A percentile compares a stretch with the other conserved stretches of the same genome.
Conservation (phyloP, 306 rosid genomes). For the Albizia julibrissin region DNA sequence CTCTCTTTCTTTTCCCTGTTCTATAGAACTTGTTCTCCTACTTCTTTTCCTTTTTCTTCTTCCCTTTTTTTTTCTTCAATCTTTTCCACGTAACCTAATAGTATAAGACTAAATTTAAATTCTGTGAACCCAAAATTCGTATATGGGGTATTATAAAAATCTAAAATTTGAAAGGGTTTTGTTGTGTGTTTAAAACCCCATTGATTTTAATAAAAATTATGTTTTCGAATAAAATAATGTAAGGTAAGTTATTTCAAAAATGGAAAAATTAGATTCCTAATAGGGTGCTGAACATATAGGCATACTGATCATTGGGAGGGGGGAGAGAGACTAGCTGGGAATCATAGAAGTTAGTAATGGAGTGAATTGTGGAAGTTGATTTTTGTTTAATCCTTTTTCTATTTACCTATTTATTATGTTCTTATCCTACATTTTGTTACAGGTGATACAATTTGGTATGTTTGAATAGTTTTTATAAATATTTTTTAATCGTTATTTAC, state of each 20-base stretch:
- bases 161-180: not conserved
- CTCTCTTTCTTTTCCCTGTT: constrained; percentile 28
- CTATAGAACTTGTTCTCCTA: constrained; percentile 22
- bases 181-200: not conserved
- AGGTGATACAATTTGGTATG: not conserved
- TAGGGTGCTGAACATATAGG: not conserved
- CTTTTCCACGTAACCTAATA: not conserved
- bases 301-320: not conserved
- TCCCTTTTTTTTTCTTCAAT: not conserved
- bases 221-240: not conserved
- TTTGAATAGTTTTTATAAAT: no score
- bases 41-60: not conserved
- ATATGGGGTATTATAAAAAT: not conserved
- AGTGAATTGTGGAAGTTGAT: not conserved
- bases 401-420: not conserved
- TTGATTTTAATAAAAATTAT: not conserved
- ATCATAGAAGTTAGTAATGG: not conserved
- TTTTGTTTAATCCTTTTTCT: not conserved
- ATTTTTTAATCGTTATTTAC: no score
- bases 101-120: not conserved
- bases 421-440: not conserved
- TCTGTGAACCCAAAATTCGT: not conserved
- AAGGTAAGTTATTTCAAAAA: not conserved
- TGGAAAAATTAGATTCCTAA: no score
- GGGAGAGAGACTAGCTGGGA: not conserved